Base-by-base conservation (phyloP, 208 protist species). In the Phytomonas sp. region DNA sequence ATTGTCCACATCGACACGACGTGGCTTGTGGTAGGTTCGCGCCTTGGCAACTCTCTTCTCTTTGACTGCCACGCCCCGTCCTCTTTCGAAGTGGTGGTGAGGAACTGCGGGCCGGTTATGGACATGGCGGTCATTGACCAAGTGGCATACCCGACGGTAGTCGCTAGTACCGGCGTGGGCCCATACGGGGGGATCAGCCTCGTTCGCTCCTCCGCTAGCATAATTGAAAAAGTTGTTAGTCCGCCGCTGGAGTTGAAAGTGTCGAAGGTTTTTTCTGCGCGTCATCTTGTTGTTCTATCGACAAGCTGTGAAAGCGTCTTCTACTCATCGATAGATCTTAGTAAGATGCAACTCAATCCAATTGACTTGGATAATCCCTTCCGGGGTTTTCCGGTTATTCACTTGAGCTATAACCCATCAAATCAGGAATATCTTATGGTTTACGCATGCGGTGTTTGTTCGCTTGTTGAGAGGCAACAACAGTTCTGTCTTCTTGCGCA, bases 71-170 rank as follows among this genome's bases (percentile, higher is more conserved):
- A 10, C 36, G 36, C 10, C 10, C 36, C 36, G 4, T 40, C 36
- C 32, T 63, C 74, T 66, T 80, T 71, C 40, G 71, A 76, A 29
- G 73, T 71, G 7, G 75, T 92, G 1, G 40, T 92, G 26, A 63
- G 80, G 23, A 82, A 95, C 75, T 87, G 81, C 71, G 90, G 90
- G 29, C 87, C 87, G 0, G 83, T 93, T 4, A 69, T 93, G 19
- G 86, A 87, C 66, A 85, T 95, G 70, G 76, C 79, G 10, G 78
- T 84, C 30, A 70, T 81, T 14, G 66, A 70, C 0, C 84, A 83
- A 69, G 82, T 76, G 8, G 70, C 80, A 14, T 71, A 73, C 3
- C 73, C 71, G 61, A 92, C 78, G 67, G 79, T 93, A 11, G 76
- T 95, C 34, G 88, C 88, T 19, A 84, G 79, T 64, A 90, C 82